Evolutionary conservation across 371 early-diverging fungal genomes (phyloP).

Genomic region (Apophysomyces elegans): DNA sequence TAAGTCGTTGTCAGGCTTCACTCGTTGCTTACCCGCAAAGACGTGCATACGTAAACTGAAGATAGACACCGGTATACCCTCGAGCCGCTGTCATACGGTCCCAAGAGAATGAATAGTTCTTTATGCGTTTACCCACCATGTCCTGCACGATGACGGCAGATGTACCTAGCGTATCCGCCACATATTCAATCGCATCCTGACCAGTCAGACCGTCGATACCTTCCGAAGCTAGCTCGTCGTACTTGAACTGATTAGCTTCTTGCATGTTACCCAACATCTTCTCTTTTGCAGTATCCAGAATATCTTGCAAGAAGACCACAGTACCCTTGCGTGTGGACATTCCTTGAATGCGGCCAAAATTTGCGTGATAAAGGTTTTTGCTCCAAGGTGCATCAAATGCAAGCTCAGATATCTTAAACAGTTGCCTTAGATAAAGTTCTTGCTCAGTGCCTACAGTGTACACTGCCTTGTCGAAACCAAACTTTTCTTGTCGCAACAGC

Average conservation of each 20-base stretch:
- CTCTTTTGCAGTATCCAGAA: constrained; percentile 83
- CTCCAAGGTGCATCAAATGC: constrained; percentile 37
- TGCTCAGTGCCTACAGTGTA: constrained; percentile 95
- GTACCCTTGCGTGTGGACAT: constrained; percentile 97
- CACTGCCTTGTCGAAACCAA: constrained; percentile 80
- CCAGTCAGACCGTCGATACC: constrained; percentile 1
- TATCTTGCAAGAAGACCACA: constrained; percentile 94
- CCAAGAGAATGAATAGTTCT: constrained; percentile 95
- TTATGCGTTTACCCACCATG: constrained; percentile 86
- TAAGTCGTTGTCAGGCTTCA: not conserved
- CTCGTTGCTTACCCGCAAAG: constrained; percentile 59
- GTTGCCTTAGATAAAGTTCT: constrained; percentile 86
- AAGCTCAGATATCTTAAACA: constrained; percentile 85
- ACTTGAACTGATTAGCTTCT: constrained; percentile 66
- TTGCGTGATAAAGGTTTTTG: constrained; percentile 78
- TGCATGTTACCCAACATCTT: constrained; percentile 6
- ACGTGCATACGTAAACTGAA: constrained; percentile 94
- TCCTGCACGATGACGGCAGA: constrained; percentile 93
- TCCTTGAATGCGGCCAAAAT: constrained; percentile 92
- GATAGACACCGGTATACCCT: constrained; percentile 96
- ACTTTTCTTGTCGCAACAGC: constrained; percentile 73
- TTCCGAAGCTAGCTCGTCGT: constrained; percentile 59
- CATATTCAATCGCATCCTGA: constrained; percentile 44
- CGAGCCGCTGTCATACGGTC: constrained; percentile 88
- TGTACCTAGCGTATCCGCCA: constrained; percentile 72